A percentile compares a stretch with the other conserved stretches of the same genome.
Evolutionary conservation across 139 green algal genomes (phyloP).

Genomic region (Gonium pectorale): DNA sequence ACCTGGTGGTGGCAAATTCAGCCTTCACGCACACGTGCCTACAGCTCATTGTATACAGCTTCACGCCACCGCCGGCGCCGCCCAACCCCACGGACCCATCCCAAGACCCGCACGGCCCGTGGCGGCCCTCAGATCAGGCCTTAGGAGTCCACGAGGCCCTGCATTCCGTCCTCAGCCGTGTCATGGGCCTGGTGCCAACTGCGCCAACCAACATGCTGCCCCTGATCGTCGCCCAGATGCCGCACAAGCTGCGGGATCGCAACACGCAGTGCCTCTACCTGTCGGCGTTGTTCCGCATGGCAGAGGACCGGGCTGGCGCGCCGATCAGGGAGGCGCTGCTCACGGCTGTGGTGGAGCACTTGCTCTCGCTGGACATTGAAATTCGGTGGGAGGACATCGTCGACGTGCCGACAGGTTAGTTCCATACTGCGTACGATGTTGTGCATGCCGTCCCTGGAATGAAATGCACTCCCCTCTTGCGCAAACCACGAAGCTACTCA

Average conservation of each 20-base stretch:
- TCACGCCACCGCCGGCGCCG: constrained; percentile 65
- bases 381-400: constrained; percentile 94
- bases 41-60: constrained; percentile 72
- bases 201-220: constrained; percentile 67
- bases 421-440: too few species aligned
- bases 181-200: constrained; percentile 82
- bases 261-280: constrained; percentile 83
- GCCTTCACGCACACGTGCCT: constrained; percentile 75
- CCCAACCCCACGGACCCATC: constrained; percentile 12
- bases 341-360: constrained; percentile 74
- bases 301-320: constrained; percentile 64
- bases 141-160: constrained; percentile 66
- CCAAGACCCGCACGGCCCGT: constrained; percentile 48
- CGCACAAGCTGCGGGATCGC: constrained; percentile 78
- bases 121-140: constrained; percentile 55
- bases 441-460: too few species aligned
- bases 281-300: constrained; percentile 66
- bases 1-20: constrained; percentile 76
- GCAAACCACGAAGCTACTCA: too few species aligned
- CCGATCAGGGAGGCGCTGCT: constrained; percentile 77
- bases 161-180: constrained; percentile 52
- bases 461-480: too few species aligned
- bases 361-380: constrained; percentile 87
- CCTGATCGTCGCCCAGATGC: constrained; percentile 68
- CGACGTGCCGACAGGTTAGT: constrained; percentile 62